These are phyloP conservation scores for Jaltomata sinuosa DNA, from an alignment of 257 asterid species.

Conservation along the genomic window DNA sequence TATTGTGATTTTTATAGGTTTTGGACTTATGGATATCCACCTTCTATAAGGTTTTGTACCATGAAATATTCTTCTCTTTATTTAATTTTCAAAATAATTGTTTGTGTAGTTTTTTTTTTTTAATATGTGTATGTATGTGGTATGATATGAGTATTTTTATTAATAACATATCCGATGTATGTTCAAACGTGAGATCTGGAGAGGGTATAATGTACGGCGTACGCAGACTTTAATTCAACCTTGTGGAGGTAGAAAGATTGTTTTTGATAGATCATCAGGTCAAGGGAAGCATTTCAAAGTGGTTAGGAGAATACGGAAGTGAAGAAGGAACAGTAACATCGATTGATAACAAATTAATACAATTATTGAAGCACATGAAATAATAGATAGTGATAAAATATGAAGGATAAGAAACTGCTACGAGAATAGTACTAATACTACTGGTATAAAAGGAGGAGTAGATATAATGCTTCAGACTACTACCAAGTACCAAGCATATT, in stretches of 20 bases:
- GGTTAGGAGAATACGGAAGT: background rate
- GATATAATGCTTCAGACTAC: background rate
- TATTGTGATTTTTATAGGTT: background rate
- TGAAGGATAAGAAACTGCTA: background rate
- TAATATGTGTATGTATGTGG: background rate
- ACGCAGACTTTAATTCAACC: background rate
- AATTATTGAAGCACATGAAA: background rate
- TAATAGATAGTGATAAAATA: background rate
- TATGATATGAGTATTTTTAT: background rate
- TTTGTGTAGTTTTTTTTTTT: background rate
- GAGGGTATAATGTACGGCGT: background rate
- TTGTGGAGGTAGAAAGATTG: background rate
- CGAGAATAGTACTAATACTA: background rate
- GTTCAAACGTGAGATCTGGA: background rate
- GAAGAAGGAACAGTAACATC: background rate
- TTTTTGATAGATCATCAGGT: too few species aligned
- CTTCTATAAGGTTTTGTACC: background rate
- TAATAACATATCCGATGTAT: background rate
- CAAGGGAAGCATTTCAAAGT: too few species aligned
- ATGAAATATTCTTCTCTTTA: background rate
- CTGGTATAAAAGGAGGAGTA: background rate
- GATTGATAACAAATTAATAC: background rate
- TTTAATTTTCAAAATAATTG: background rate
- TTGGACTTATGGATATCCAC: background rate
- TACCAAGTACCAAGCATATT: background rate